phyloP scores from a whole-genome alignment of 495 filamentous ascomycete species.

The Amniculicola lignicola region DNA sequence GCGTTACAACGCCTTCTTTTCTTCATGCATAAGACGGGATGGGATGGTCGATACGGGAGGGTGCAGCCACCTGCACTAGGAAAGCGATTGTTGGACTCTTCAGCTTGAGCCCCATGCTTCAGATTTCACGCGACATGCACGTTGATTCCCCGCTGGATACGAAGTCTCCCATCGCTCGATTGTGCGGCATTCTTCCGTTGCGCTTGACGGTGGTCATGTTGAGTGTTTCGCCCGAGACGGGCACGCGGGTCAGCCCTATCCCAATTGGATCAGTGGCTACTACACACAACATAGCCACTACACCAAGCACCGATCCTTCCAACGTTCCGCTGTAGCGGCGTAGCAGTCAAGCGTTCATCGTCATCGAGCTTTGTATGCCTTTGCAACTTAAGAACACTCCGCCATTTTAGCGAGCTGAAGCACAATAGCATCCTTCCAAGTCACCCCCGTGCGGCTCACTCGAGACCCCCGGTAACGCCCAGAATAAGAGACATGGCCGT shows the following conservation, averaged over 20 bases:
- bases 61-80: too few species aligned
- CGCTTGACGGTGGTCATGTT: too few species aligned
- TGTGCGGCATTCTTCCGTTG: too few species aligned
- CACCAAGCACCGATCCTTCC: constrained; percentile 9
- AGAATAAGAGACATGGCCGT: background rate
- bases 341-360: background rate
- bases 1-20: too few species aligned
- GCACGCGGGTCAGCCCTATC: constrained; percentile 6
- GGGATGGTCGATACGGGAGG: too few species aligned
- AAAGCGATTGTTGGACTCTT: too few species aligned
- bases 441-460: background rate
- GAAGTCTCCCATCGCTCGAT: background rate
- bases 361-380: background rate
- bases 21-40: too few species aligned
- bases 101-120: too few species aligned
- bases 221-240: too few species aligned
- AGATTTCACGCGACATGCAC: too few species aligned
- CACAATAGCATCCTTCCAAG: constrained; percentile 1
- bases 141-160: background rate
- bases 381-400: background rate
- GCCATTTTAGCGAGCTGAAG: background rate
- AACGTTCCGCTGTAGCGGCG: constrained; percentile 4
- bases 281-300: constrained; percentile 20
- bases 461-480: too few species aligned
- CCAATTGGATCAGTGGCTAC: background rate